phyloP scores from a whole-genome alignment of 108 stramenopile genomes.

The Nitzschia sp. region DNA sequence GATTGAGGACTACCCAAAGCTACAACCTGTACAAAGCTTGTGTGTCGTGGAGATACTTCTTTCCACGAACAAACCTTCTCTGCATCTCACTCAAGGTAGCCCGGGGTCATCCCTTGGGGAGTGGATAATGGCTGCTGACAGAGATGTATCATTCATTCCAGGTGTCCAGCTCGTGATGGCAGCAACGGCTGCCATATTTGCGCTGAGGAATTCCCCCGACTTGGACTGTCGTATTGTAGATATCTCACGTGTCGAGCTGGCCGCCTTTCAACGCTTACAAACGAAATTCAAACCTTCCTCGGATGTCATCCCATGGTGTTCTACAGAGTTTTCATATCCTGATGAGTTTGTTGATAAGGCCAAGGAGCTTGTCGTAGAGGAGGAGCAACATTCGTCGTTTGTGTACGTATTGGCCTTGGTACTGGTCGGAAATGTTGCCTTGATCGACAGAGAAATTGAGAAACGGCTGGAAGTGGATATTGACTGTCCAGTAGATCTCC shows the following conservation, averaged over 20 bases:
- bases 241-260: slow-evolving; percentile 49
- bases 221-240: slow-evolving; percentile 66
- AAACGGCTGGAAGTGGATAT: background rate
- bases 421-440: background rate
- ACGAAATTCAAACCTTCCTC: no score
- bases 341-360: no score
- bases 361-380: no score
- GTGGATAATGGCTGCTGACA: background rate
- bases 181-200: slow-evolving; percentile 45
- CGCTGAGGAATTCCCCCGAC: slow-evolving; percentile 21
- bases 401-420: background rate
- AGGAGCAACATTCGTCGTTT: background rate
- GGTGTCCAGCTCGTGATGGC: background rate
- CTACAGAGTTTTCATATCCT: no score
- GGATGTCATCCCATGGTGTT: no score
- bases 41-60: slow-evolving; percentile 69
- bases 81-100: background rate
- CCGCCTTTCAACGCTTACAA: slow-evolving; percentile 18
- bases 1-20: slow-evolving; percentile 56
- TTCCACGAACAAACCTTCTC: slow-evolving; percentile 2
- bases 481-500: background rate
- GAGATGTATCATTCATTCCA: background rate
- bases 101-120: background rate
- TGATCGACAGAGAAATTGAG: slow-evolving; percentile 2
- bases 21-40: slow-evolving; percentile 69